Conservation (phyloP, 306 rosid species). For the Cucumis hystrix region DNA sequence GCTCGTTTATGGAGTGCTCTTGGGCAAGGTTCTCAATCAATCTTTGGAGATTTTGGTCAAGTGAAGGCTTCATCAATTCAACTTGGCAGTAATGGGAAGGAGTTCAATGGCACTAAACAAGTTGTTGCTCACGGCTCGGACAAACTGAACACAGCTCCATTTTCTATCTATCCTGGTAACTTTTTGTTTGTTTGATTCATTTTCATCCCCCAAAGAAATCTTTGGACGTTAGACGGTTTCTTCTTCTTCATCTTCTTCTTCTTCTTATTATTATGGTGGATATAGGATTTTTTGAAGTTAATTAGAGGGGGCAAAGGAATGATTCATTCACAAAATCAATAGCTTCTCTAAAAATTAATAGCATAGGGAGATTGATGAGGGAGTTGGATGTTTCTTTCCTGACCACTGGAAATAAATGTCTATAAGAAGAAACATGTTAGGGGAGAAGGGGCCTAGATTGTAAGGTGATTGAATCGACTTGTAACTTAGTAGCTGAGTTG, state of each 20-base stretch:
- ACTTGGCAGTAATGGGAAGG: conserved; percentile 29
- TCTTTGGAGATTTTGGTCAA: conserved; percentile 49
- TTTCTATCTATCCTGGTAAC: conserved; percentile 71
- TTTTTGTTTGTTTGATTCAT: neutral
- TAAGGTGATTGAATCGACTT: neutral
- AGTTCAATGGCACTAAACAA: conserved; percentile 30
- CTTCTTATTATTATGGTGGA: neutral
- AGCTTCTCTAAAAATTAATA: neutral
- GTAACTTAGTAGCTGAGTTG: neutral
- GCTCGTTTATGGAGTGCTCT: conserved; percentile 65
- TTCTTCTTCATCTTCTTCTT: too few species aligned
- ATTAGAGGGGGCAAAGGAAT: neutral
- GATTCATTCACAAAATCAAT: neutral
- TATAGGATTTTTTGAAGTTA: neutral
- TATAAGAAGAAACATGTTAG: neutral
- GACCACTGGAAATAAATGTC: neutral
- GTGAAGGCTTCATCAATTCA: conserved; percentile 48
- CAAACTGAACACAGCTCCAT: conserved; percentile 45
- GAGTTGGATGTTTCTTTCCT: neutral
- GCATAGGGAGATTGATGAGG: neutral
- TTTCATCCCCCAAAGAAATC: neutral
- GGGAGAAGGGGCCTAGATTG: neutral
- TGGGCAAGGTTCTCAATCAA: conserved; percentile 34
- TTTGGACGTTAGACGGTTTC: too few species aligned
- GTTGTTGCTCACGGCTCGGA: conserved; percentile 40